Evolutionary conservation across 306 rosid genomes (phyloP), one percentile per base, ranked within the genome.

Genomic region (Quercus cerris): DNA sequence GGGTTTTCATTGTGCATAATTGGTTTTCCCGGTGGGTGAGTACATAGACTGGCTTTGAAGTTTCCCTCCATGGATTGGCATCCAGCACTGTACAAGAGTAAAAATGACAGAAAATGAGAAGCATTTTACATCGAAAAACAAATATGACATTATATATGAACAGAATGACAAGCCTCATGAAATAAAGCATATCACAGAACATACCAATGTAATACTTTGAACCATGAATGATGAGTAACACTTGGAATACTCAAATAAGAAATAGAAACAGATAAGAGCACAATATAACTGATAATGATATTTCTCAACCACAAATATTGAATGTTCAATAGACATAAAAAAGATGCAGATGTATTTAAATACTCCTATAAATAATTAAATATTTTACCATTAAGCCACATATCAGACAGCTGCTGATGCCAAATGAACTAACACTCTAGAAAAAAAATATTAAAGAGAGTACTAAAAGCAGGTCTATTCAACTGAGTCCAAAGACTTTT

Each of bases 1-100:
- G 88, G 63, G 97, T 95, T 86, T 93, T 95, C 99, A 95, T 95
- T 2, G 99, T 95, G 83, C 98, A 93, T 83, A 95, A 56, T 79
- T 88, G 93, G 84, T 95, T 95, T 82, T 95, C 94, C 80, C 88
- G 89, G 22, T 90, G 99, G 12, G 99, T 90, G 73, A 95, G 86
- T 69, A 95, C 97, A 77, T 93, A 95, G 44, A 95, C 99, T 46
- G 98, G 97, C 91, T 93, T 95, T 17, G 99, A 89, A 77, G 83
- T 68, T 56, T 91, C 98, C 71, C 94, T 91, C 99, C 99, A 95
- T 1, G 99, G 99, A 75, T 93, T 93, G 87, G 91, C 89, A 55
- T 93, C 99, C 83, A 93, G 86, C 59, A 95, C 99, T 95, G 87
- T 20, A 78, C 72, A 70, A 54, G 28, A 78, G 52, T 14, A 61